Conservation (phyloP, 495 filamentous ascomycete genomes). For the Penicillium ochrochloron region DNA sequence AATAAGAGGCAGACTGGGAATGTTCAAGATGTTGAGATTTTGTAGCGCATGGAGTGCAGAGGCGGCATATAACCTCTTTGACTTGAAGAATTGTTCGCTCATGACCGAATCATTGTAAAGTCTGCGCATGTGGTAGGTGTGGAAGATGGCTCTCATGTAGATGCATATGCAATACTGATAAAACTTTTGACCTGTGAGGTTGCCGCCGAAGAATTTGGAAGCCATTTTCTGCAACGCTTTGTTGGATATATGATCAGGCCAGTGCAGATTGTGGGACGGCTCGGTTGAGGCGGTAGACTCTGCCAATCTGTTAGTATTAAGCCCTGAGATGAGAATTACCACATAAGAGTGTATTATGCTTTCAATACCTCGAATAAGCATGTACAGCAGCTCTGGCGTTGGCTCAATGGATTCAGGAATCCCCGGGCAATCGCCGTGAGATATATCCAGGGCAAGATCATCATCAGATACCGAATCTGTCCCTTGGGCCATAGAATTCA, state of each 20-base stretch:
- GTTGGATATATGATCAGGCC: conserved; percentile 40
- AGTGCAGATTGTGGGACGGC: conserved; percentile 18
- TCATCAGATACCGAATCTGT: conserved; percentile 10
- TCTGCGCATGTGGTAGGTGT: conserved; percentile 26
- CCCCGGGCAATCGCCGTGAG: conserved; percentile 1
- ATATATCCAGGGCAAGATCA: conserved; percentile 8
- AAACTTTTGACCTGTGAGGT: conserved; percentile 21
- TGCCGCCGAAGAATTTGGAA: conserved; percentile 16
- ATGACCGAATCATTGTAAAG: conserved; percentile 21
- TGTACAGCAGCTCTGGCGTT: conserved; percentile 31
- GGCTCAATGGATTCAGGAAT: conserved; percentile 21
- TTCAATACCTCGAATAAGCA: conserved; percentile 34
- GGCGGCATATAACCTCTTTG: conserved; percentile 27
- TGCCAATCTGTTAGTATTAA: conserved; percentile 14
- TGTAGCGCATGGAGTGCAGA: conserved; percentile 25
- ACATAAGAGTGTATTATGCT: background rate
- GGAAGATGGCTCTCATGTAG: conserved; percentile 34
- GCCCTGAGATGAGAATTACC: background rate
- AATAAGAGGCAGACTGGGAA: conserved; percentile 28
- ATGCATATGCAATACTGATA: conserved; percentile 38
- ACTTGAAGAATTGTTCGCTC: conserved; percentile 27
- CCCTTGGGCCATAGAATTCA: conserved; percentile 26
- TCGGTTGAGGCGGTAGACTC: conserved; percentile 13
- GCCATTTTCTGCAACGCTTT: conserved; percentile 30
- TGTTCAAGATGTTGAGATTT: conserved; percentile 29